phyloP scores from a whole-genome alignment of 345 rosid species.

The Melaleuca quinquenervia region DNA sequence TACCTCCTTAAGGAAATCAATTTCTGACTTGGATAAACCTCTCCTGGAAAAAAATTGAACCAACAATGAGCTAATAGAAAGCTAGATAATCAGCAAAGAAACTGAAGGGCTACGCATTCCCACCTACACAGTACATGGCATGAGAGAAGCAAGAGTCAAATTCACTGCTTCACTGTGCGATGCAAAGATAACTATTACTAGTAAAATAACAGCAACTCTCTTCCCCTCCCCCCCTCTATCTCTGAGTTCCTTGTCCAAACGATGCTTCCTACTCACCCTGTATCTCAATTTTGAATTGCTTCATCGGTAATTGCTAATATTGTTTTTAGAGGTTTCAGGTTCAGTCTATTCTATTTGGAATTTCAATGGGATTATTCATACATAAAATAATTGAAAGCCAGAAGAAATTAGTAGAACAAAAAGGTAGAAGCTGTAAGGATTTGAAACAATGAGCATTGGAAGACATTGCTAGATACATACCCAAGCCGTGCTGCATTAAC shows the following conservation, averaged over 20 bases:
- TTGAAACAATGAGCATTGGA: neutral
- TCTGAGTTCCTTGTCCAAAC: neutral
- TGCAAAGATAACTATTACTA: neutral
- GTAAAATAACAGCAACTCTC: neutral
- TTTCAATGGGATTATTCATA: neutral
- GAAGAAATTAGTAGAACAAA: neutral
- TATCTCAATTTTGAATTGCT: neutral
- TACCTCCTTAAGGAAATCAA: slow-evolving; percentile 79
- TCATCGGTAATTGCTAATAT: neutral
- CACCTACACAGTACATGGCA: neutral
- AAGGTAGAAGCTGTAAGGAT: neutral
- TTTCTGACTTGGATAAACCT: slow-evolving; percentile 84
- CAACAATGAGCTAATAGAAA: neutral
- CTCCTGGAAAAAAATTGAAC: slow-evolving; percentile 40
- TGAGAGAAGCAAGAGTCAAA: neutral
- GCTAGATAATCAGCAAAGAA: neutral
- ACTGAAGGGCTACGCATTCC: neutral
- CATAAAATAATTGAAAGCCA: neutral
- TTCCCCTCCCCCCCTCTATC: neutral
- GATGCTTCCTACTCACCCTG: neutral
- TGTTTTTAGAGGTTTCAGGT: neutral
- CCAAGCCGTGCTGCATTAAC: neutral
- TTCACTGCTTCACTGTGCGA: neutral
- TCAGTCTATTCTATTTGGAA: neutral
- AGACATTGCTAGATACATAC: neutral